These are phyloP conservation scores for Apiospora saccharicola DNA, from an alignment of 2,329 filamentous ascomycete species.

Conservation along the genomic window DNA sequence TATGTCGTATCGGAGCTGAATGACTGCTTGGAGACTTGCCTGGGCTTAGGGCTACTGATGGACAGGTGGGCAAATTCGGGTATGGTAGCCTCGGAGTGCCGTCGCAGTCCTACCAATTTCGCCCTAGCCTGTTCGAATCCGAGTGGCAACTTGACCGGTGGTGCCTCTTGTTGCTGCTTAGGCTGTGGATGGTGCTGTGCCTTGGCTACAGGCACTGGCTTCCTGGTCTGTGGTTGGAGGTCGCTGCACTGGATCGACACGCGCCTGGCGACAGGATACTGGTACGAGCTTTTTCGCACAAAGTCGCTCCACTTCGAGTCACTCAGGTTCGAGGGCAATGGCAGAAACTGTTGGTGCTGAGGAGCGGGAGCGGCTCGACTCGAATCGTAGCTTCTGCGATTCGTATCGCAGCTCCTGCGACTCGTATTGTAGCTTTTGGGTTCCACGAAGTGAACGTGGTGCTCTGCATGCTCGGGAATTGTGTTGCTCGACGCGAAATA, in stretches of 20 bases:
- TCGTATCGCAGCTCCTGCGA: not conserved
- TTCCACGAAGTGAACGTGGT: not conserved
- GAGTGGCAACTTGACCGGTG: not conserved
- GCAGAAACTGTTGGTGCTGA: slow-evolving; percentile 25
- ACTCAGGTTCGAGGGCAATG: slow-evolving; percentile 31
- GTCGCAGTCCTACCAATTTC: slow-evolving; percentile 31
- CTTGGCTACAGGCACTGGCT: not conserved
- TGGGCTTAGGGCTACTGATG: slow-evolving; percentile 35
- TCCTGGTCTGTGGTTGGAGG: not conserved
- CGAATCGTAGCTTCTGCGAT: not conserved
- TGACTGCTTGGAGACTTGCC: not conserved
- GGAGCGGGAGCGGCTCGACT: not conserved
- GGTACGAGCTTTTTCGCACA: slow-evolving; percentile 38
- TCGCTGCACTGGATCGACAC: slow-evolving; percentile 24
- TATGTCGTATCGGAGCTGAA: not conserved
- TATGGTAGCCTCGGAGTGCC: slow-evolving; percentile 23
- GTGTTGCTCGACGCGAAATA: slow-evolving; percentile 34
- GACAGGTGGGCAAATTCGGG: slow-evolving; percentile 47
- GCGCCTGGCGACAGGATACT: slow-evolving; percentile 30
- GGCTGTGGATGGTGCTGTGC: not conserved
- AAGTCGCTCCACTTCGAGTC: slow-evolving; percentile 41
- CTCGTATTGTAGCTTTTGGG: not conserved
- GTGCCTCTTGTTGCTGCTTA: not conserved
- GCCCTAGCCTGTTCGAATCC: slow-evolving; percentile 26
- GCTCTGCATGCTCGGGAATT: slow-evolving; percentile 23